phyloP scores from a whole-genome alignment of 768 basidiomycete genomes.

The Neoboletus magnificus region DNA sequence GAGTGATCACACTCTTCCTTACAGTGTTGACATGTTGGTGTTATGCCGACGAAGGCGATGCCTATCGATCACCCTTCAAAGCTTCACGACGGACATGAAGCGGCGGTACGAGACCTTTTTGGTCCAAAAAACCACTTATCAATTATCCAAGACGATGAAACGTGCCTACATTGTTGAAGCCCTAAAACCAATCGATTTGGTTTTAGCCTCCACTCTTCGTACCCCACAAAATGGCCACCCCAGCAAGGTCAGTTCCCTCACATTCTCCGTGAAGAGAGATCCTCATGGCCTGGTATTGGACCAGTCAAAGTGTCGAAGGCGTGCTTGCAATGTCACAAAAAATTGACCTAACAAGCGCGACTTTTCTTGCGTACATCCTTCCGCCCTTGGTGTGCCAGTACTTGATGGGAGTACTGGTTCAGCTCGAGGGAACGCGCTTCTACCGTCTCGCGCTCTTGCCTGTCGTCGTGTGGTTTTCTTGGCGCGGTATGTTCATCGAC shows the following conservation, averaged over 20 bases:
- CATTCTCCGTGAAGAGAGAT: not conserved
- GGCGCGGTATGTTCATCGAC: constrained; percentile 35
- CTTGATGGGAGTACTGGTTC: constrained; percentile 51
- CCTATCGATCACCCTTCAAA: not conserved
- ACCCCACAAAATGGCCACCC: not conserved
- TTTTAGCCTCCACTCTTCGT: no score
- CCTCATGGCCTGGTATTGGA: not conserved
- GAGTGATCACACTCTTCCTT: no score
- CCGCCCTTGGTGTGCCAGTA: constrained; percentile 48
- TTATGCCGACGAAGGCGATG: not conserved
- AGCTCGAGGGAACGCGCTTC: constrained; percentile 38
- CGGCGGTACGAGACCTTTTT: not conserved
- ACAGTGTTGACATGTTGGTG: no score
- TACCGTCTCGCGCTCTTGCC: constrained; percentile 51
- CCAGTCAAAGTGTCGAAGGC: not conserved
- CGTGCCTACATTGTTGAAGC: not conserved
- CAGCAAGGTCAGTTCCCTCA: constrained; percentile 1
- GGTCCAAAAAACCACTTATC: not conserved
- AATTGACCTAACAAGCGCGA: constrained; percentile 7
- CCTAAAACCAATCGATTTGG: not conserved
- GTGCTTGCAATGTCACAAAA: constrained; percentile 6
- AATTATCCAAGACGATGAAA: not conserved
- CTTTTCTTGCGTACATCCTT: constrained; percentile 36
- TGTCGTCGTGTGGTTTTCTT: constrained; percentile 41
- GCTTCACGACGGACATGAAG: not conserved